phyloP scores from a whole-genome alignment of 2,329 filamentous ascomycete species.

The Zelopaecilomyces penicillatus region DNA sequence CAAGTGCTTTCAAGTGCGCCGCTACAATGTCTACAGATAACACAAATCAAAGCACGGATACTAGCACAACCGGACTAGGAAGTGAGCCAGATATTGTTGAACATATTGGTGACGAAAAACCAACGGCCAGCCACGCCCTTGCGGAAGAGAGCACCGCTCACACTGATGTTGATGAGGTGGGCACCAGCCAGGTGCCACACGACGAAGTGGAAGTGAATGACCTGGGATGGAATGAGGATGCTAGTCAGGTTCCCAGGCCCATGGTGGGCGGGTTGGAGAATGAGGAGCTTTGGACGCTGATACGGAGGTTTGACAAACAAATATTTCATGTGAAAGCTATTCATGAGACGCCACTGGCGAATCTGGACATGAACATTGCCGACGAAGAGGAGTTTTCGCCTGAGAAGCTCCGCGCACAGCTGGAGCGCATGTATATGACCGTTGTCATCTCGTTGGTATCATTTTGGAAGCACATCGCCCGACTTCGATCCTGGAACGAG shows the following conservation, averaged over 20 bases:
- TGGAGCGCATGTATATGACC: slow-evolving; percentile 77
- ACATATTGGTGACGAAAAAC: slow-evolving; percentile 18
- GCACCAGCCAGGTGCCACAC: slow-evolving; percentile 37
- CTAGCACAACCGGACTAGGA: slow-evolving; percentile 9
- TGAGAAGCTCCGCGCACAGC: slow-evolving; percentile 68
- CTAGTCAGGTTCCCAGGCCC: slow-evolving; percentile 45
- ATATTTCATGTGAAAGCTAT: slow-evolving; percentile 62
- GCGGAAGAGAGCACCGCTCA: slow-evolving; percentile 21
- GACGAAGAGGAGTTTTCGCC: slow-evolving; percentile 80
- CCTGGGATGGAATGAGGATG: slow-evolving; percentile 60
- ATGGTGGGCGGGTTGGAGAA: slow-evolving; percentile 62
- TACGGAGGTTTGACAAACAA: slow-evolving; percentile 68
- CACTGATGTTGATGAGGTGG: slow-evolving; percentile 29
- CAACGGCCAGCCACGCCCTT: slow-evolving; percentile 29
- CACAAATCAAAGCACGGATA: slow-evolving; percentile 1
- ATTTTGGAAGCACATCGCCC: slow-evolving; percentile 64
- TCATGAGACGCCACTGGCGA: slow-evolving; percentile 42
- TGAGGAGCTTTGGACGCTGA: slow-evolving; percentile 64
- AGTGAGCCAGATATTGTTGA: slow-evolving; percentile 24
- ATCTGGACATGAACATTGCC: slow-evolving; percentile 70
- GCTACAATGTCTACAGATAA: no score
- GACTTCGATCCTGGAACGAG: slow-evolving; percentile 75
- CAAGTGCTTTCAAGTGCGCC: no score
- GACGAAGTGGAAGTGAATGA: slow-evolving; percentile 51
- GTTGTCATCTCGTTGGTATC: slow-evolving; percentile 59